These are phyloP conservation scores for Vitis labrusca DNA, from an alignment of 164 flowering plant genomes.

Conservation along the genomic window DNA sequence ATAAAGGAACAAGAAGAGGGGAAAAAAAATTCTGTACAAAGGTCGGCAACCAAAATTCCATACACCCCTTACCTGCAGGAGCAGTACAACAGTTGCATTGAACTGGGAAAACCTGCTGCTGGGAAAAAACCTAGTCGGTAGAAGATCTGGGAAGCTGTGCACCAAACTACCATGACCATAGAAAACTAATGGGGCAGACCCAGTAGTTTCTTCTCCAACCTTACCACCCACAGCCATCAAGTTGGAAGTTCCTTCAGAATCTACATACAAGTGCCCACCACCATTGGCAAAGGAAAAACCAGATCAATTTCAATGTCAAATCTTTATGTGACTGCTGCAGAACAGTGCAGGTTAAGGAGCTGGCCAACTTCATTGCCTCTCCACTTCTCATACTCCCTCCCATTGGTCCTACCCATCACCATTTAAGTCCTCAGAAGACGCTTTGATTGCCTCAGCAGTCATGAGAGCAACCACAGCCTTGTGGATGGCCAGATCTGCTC, in stretches of 20 bases:
- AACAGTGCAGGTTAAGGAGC: neutral
- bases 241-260: constrained; percentile 16
- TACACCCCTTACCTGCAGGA: constrained; percentile 35
- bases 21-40: constrained; percentile 50
- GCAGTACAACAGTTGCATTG: constrained; percentile 18
- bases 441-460: constrained; percentile 84
- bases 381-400: neutral
- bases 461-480: constrained; percentile 85
- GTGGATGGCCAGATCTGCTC: constrained; percentile 87
- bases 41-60: constrained; percentile 48
- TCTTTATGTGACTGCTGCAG: neutral
- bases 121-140: constrained; percentile 13
- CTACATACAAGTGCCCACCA: constrained; percentile 3
- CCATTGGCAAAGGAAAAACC: constrained; percentile 9
- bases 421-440: constrained; percentile 36
- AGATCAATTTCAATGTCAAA: constrained; percentile 10
- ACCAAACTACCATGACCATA: constrained; percentile 18
- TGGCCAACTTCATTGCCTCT: neutral
- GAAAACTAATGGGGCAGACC: constrained; percentile 6
- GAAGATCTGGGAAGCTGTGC: constrained; percentile 6
- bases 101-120: constrained; percentile 27
- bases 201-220: constrained; percentile 5
- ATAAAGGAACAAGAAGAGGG: constrained; percentile 7
- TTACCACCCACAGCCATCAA: constrained; percentile 5
- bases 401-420: constrained; percentile 32